Conservation (phyloP, 805 yeast species). For the Pichia scutulata region DNA sequence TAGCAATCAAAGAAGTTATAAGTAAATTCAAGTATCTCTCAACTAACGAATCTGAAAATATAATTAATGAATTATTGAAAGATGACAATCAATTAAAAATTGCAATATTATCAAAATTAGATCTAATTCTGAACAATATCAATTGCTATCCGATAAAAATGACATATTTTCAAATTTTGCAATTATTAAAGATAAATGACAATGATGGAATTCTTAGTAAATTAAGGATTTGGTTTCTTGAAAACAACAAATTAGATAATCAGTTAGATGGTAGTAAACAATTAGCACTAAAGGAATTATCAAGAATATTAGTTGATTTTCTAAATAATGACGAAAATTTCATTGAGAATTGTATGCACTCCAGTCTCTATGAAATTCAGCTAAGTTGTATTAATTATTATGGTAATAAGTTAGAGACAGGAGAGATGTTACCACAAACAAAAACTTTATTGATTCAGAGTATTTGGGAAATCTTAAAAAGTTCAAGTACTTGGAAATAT, state of each 20-base stretch:
- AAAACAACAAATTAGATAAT: conserved; percentile 21
- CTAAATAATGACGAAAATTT: conserved; percentile 14
- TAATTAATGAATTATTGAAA: neutral
- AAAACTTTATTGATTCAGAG: conserved; percentile 3
- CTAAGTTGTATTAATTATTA: conserved; percentile 32
- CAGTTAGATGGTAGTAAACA: conserved; percentile 44
- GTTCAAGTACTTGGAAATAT: conserved; percentile 31
- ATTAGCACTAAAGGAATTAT: conserved; percentile 32
- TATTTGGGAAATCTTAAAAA: conserved; percentile 23
- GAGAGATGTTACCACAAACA: conserved; percentile 1
- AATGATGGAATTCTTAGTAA: conserved; percentile 9
- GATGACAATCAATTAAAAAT: conserved; percentile 1
- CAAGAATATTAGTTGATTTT: conserved; percentile 24
- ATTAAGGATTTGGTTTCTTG: conserved; percentile 32
- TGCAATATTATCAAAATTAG: conserved; percentile 15
- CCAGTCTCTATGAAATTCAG: conserved; percentile 40
- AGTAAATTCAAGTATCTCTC: conserved; percentile 5
- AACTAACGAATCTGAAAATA: neutral
- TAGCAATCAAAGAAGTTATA: conserved; percentile 38
- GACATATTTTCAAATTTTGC: conserved; percentile 16
- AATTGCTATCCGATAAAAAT: conserved; percentile 19
- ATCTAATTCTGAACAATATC: conserved; percentile 9
- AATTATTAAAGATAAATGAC: neutral
- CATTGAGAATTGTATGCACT: conserved; percentile 29
- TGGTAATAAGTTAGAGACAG: neutral